Base-by-base conservation (phyloP, 1,284 basidiomycete genomes). In the Pyrrhoderma noxium region DNA sequence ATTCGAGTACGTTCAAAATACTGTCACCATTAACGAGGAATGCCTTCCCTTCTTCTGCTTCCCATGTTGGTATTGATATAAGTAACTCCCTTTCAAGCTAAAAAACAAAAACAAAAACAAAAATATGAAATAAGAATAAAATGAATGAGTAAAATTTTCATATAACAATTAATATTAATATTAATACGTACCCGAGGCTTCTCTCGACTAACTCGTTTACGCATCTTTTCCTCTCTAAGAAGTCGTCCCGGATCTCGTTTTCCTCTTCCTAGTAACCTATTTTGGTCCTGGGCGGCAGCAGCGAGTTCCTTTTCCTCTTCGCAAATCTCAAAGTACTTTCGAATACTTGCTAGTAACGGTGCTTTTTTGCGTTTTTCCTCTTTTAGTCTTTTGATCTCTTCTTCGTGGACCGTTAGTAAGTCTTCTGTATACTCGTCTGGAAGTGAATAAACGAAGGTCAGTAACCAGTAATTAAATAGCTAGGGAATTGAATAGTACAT, bases 161-260 rank as follows among this genome's bases (percentile, higher is more conserved):
- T n/a, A n/a, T n/a, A n/a, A n/a, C n/a, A n/a, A n/a, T n/a, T n/a
- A n/a, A n/a, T n/a, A n/a, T n/a, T n/a, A n/a, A n/a, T n/a, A n/a
- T n/a, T n/a, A n/a, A n/a, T n/a, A 64, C 84, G 55, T 61, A 95
- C 93, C 63, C 89, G 82, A 21, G 95, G 95, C 66, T 97, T 98
- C 69, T 96, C 86, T 64, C 91, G 88, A 57, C 79, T 79, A n/a
- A 99, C 92, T 9, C 94, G 75, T 68, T 97, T 99, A 49, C 95
- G 78, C 85, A 96, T 93, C 77, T 96, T 97, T 71, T 98, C 95
- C 68, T 99, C 95, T 44, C 91, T 76, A 44, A 99, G 69, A 44
- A 99, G 67, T 56, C 79, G 74, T 47, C 79, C 89, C 51, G 77
- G 89, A 75, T 84, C 87, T 51, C 91, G 74, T 19, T 80, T 70